phyloP scores from a whole-genome alignment of 2,329 filamentous ascomycete genomes.

The Metarhizium guizhouense region DNA sequence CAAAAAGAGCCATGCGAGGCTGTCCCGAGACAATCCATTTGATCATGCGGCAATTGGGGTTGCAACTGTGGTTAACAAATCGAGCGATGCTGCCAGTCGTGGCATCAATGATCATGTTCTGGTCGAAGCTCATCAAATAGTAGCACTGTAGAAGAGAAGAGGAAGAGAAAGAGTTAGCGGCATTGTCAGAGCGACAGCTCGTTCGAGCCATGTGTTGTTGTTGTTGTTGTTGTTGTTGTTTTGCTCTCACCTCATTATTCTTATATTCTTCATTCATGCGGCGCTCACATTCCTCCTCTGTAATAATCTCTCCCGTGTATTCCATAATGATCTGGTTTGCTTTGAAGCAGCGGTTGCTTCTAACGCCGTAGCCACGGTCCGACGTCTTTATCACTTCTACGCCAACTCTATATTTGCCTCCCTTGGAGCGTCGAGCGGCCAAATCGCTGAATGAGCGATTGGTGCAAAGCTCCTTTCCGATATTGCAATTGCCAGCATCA shows the following conservation, averaged over 20 bases:
- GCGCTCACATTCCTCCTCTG: constrained; percentile 83
- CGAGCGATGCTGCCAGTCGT: constrained; percentile 92
- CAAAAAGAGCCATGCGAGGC: constrained; percentile 93
- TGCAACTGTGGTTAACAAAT: constrained; percentile 96
- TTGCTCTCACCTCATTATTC: constrained; percentile 66
- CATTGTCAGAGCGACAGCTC: neutral
- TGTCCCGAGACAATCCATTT: constrained; percentile 94
- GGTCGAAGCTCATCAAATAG: constrained; percentile 97
- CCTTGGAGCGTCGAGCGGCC: constrained; percentile 62
- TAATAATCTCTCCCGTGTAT: constrained; percentile 96
- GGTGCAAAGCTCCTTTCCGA: constrained; percentile 63
- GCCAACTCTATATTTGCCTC: constrained; percentile 82
- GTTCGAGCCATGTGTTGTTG: neutral
- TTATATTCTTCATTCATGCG: constrained; percentile 93
- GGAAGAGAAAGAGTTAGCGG: neutral
- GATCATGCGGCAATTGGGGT: constrained; percentile 94
- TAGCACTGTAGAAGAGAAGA: constrained; percentile 58
- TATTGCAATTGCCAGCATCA: constrained; percentile 78
- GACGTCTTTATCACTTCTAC: constrained; percentile 90
- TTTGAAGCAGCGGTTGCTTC: constrained; percentile 79
- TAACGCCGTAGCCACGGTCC: constrained; percentile 84
- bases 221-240: neutral
- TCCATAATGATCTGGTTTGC: constrained; percentile 96
- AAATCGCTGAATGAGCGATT: constrained; percentile 86
- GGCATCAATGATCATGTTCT: constrained; percentile 97